phyloP scores from a whole-genome alignment of 768 basidiomycete species.

The Termitomyces sp. region DNA sequence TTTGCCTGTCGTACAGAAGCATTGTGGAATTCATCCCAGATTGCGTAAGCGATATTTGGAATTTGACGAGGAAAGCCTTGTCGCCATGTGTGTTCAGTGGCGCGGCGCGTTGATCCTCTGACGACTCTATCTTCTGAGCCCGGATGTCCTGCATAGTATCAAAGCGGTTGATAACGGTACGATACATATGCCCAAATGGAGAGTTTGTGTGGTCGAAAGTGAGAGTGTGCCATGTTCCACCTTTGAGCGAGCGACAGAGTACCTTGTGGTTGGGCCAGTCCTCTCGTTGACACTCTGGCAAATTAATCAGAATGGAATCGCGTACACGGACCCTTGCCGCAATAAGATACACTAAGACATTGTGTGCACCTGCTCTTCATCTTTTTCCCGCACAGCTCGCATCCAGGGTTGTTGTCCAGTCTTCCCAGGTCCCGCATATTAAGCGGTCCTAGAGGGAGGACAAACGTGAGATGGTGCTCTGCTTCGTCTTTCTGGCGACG shows the following conservation, averaged over 20 bases:
- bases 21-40: slow-evolving; percentile 12
- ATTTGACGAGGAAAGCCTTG: slow-evolving; percentile 32
- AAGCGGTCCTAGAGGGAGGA: slow-evolving; percentile 31
- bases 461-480: slow-evolving; percentile 22
- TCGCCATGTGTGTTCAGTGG: slow-evolving; percentile 27
- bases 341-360: slow-evolving; percentile 30
- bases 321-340: slow-evolving; percentile 25
- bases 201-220: slow-evolving; percentile 9
- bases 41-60: slow-evolving; percentile 22
- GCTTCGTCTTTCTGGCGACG: slow-evolving; percentile 15
- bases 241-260: slow-evolving; percentile 29
- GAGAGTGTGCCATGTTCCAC: slow-evolving; percentile 30
- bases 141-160: slow-evolving; percentile 13
- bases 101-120: slow-evolving; percentile 2
- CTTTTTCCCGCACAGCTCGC: slow-evolving; percentile 32
- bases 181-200: background rate
- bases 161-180: slow-evolving; percentile 16
- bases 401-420: slow-evolving; percentile 27
- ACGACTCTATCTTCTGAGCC: background rate
- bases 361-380: slow-evolving; percentile 26
- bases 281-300: slow-evolving; percentile 32
- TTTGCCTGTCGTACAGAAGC: slow-evolving; percentile 35
- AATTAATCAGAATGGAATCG: background rate
- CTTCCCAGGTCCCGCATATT: slow-evolving; percentile 30
- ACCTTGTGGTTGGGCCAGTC: slow-evolving; percentile 35